Percentiles rank a stretch among this genome's conserved stretches.
Conservation (phyloP, 805 yeast genomes). For the Metschnikowia arizonensis region DNA sequence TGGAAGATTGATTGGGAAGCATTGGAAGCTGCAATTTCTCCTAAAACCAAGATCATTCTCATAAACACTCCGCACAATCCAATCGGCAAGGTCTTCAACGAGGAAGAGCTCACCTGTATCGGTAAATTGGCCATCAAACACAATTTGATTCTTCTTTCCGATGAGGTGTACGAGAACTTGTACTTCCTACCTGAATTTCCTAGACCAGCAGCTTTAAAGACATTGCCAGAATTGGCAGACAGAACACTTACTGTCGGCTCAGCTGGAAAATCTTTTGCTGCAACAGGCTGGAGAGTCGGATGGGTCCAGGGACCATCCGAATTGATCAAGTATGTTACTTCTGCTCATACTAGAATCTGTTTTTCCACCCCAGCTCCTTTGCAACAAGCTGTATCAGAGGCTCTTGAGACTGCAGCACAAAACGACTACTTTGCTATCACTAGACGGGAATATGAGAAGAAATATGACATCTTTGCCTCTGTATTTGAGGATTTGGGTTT, state of each 20-base stretch:
- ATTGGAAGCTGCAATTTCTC: constrained; percentile 64
- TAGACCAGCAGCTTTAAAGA: constrained; percentile 72
- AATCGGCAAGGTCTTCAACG: constrained; percentile 82
- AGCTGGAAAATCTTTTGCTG: constrained; percentile 98
- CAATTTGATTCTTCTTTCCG: constrained; percentile 78
- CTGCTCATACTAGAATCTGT: constrained; percentile 93
- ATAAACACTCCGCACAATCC: constrained; percentile 96
- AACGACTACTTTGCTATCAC: constrained; percentile 68
- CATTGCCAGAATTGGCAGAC: constrained; percentile 65
- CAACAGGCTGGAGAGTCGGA: constrained; percentile 98
- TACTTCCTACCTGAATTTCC: constrained; percentile 67
- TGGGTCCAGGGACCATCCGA: constrained; percentile 90
- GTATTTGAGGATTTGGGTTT: constrained; percentile 83
- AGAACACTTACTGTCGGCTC: constrained; percentile 90
- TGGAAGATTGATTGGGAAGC: constrained; percentile 84
- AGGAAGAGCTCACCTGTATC: constrained; percentile 65
- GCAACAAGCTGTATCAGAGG: constrained; percentile 87
- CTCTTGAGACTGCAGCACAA: constrained; percentile 57
- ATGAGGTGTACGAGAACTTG: constrained; percentile 93
- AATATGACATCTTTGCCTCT: constrained; percentile 67
- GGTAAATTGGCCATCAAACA: constrained; percentile 83
- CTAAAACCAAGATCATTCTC: constrained; percentile 79
- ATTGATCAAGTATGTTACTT: constrained; percentile 70
- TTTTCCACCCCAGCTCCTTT: constrained; percentile 87
- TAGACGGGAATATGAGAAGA: constrained; percentile 61